Percentiles rank a stretch among this genome's conserved stretches.
phyloP scores from a whole-genome alignment of 768 basidiomycete genomes.

The Termitomyces eurrhizus region DNA sequence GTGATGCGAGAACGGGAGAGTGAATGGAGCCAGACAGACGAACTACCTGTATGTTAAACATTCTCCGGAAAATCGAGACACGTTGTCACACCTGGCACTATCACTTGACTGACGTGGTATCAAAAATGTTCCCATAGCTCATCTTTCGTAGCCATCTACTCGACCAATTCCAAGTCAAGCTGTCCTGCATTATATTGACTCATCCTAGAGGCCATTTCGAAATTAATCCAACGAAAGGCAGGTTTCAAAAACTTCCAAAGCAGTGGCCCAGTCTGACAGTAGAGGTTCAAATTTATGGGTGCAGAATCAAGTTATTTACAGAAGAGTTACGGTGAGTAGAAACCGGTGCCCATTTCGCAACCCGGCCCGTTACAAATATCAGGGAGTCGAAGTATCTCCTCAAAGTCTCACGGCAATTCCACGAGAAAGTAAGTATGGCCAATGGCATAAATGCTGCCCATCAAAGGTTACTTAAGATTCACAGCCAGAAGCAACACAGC shows the following conservation, averaged over 20 bases:
- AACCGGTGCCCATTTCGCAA: background rate
- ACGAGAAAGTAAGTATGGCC: background rate
- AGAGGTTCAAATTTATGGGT: too few relatives aligned
- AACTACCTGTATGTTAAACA: conserved; percentile 69
- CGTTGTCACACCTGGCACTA: too few relatives aligned
- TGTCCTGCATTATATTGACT: too few relatives aligned
- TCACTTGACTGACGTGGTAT: background rate
- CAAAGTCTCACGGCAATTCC: too few relatives aligned
- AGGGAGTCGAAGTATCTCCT: too few relatives aligned
- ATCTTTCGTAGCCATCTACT: background rate
- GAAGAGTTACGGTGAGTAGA: background rate
- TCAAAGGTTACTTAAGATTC: background rate
- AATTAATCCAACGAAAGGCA: background rate
- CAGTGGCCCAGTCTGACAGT: too few relatives aligned
- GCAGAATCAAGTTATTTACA: too few relatives aligned
- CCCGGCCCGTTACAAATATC: too few relatives aligned
- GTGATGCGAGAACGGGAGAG: conserved; percentile 93
- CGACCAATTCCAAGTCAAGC: too few relatives aligned
- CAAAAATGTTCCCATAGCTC: background rate
- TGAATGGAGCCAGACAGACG: conserved; percentile 87
- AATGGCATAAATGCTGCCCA: background rate
- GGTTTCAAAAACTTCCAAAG: too few relatives aligned
- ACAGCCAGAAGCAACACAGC: background rate
- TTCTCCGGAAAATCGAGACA: too few relatives aligned
- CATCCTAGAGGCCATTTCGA: background rate